These are phyloP conservation scores for Cerioporus squamosus DNA, from an alignment of 1,284 basidiomycete species.

Conservation along the genomic window DNA sequence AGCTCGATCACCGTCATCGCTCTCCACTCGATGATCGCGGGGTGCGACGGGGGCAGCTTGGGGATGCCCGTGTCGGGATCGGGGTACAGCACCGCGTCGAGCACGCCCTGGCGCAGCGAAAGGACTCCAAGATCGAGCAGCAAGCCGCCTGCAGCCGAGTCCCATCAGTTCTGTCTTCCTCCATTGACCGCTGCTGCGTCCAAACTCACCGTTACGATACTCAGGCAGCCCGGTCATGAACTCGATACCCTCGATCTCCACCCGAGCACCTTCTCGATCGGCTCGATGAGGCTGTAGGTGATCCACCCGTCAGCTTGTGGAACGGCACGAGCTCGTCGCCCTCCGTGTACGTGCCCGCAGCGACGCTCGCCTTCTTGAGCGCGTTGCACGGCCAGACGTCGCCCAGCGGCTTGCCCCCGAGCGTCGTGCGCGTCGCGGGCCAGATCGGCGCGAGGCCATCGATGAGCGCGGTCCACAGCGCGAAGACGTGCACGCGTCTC, in stretches of 20 bases:
- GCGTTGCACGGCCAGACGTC: constrained; percentile 89
- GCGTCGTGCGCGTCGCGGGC: constrained; percentile 77
- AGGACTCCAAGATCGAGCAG: constrained; percentile 86
- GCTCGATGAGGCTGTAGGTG: constrained; percentile 86
- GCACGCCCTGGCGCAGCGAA: constrained; percentile 54
- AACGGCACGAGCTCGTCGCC: constrained; percentile 86
- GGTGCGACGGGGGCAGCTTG: constrained; percentile 73
- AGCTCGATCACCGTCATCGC: constrained; percentile 92
- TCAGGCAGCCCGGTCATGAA: constrained; percentile 87
- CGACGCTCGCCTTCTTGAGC: constrained; percentile 38
- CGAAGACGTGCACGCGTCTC: constrained; percentile 61
- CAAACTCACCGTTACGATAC: constrained; percentile 81
- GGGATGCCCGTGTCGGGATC: constrained; percentile 59
- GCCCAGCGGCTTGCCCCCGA: constrained; percentile 74
- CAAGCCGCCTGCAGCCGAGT: constrained; percentile 70
- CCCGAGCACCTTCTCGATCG: constrained; percentile 74
- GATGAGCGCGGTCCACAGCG: constrained; percentile 85
- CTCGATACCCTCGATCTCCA: constrained; percentile 81
- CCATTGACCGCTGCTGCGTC: not conserved
- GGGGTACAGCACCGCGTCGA: constrained; percentile 47
- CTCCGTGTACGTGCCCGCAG: constrained; percentile 38
- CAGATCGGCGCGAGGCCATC: constrained; percentile 87
- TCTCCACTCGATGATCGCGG: constrained; percentile 94
- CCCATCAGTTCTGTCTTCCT: not conserved
- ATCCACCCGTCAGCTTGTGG: constrained; percentile 97